phyloP scores from a whole-genome alignment of 2,329 filamentous ascomycete genomes.

The Torrubiellomyces zombiae region DNA sequence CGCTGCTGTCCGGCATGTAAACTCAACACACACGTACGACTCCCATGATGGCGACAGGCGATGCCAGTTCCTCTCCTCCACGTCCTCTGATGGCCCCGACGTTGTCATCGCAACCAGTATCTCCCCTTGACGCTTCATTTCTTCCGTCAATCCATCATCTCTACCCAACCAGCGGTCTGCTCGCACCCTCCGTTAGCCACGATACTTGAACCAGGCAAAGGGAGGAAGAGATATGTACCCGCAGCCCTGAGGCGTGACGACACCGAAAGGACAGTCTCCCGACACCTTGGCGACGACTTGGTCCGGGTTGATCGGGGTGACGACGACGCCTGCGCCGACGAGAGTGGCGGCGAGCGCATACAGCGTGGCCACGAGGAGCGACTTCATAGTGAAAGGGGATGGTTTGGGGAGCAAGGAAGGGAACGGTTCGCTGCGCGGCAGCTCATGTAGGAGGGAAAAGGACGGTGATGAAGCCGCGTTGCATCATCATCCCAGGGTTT shows the following conservation, averaged over 20 bases:
- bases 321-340: slow-evolving; percentile 35
- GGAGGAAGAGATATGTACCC: slow-evolving; percentile 25
- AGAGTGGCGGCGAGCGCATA: slow-evolving; percentile 27
- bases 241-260: slow-evolving; percentile 39
- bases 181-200: background rate
- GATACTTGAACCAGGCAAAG: too few relatives aligned
- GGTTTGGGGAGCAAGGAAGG: too few relatives aligned
- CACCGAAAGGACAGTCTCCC: slow-evolving; percentile 39
- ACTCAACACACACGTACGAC: too few relatives aligned
- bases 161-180: too few relatives aligned
- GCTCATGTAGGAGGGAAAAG: slow-evolving; percentile 2
- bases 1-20: too few relatives aligned
- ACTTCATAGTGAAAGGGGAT: slow-evolving; percentile 15
- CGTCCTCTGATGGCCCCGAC: too few relatives aligned
- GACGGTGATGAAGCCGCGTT: slow-evolving; percentile 1
- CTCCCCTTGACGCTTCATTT: too few relatives aligned
- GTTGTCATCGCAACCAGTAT: too few relatives aligned
- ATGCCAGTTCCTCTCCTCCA: too few relatives aligned
- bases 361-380: slow-evolving; percentile 15
- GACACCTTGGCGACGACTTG: slow-evolving; percentile 31
- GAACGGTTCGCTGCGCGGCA: too few relatives aligned
- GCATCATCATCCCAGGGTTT: too few relatives aligned
- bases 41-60: too few relatives aligned
- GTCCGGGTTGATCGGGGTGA: slow-evolving; percentile 32
- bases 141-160: background rate